Conservation (phyloP, 441 rosid genomes). For the Breynia disticha region DNA sequence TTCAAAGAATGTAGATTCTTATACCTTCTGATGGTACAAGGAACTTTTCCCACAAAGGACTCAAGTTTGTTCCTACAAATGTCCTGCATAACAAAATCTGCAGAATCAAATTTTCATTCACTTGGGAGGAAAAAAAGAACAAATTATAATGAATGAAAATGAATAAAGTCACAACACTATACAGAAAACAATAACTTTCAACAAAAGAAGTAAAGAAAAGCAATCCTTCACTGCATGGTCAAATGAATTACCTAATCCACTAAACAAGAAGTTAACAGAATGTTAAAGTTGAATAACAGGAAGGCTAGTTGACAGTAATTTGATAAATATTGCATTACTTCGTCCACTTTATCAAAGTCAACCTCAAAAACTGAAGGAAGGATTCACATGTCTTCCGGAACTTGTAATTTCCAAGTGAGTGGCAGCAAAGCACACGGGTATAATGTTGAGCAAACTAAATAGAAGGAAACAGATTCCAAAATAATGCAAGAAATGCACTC, state of each 20-base stretch:
- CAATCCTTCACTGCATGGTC: too few species aligned
- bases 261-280: too few species aligned
- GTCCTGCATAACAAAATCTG: slow-evolving; percentile 51
- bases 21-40: slow-evolving; percentile 67
- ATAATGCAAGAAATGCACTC: not conserved
- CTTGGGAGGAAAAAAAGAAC: not conserved
- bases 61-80: slow-evolving; percentile 82
- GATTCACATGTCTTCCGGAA: too few species aligned
- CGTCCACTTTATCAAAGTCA: too few species aligned
- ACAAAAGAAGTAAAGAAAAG: too few species aligned
- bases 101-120: slow-evolving; percentile 9
- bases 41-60: slow-evolving; percentile 74
- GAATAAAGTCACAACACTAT: not conserved
- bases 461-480: not conserved
- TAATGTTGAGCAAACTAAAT: not conserved
- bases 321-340: not conserved
- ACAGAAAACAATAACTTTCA: not conserved
- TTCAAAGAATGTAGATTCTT: slow-evolving; percentile 8
- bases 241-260: too few species aligned
- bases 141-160: too few species aligned
- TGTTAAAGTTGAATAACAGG: too few species aligned
- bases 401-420: not conserved
- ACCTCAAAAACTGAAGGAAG: too few species aligned
- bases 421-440: not conserved
- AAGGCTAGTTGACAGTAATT: slow-evolving; percentile 2